Percentiles rank a stretch among this genome's conserved stretches.
These are phyloP conservation scores for Eurotiales sp. DNA, from an alignment of 2,329 filamentous ascomycete species.

Conservation along the genomic window DNA sequence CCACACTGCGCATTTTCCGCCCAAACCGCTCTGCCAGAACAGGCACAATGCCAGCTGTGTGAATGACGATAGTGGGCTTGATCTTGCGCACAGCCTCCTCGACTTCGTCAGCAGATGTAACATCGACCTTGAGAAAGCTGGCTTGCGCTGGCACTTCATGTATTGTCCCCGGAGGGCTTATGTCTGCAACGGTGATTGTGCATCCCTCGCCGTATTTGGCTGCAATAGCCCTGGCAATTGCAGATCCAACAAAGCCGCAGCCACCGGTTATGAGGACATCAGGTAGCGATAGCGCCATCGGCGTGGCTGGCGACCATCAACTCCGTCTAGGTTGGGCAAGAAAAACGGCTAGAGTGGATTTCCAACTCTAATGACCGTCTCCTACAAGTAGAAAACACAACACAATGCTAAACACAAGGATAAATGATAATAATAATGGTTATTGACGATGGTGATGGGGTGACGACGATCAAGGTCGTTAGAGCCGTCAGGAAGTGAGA, in stretches of 20 bases:
- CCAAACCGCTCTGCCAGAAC: constrained; percentile 34
- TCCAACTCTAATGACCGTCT: too few species aligned
- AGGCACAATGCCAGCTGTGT: constrained; percentile 51
- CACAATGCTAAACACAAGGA: not conserved
- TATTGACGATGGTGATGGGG: too few species aligned
- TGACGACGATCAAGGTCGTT: too few species aligned
- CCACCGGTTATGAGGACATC: constrained; percentile 37
- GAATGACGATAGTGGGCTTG: constrained; percentile 50
- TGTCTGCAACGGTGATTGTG: constrained; percentile 35
- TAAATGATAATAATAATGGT: too few species aligned
- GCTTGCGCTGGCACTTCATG: constrained; percentile 25
- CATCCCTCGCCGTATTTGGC: constrained; percentile 35
- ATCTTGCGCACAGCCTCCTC: constrained; percentile 34
- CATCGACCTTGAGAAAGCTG: constrained; percentile 30
- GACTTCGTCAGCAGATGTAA: constrained; percentile 29
- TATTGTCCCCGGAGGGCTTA: constrained; percentile 25
- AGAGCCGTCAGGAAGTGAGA: too few species aligned
- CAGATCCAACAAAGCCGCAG: constrained; percentile 38
- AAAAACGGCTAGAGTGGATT: too few species aligned
- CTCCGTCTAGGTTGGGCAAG: too few species aligned
- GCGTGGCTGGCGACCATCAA: too few species aligned
- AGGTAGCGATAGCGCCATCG: not conserved
- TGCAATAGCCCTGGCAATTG: constrained; percentile 33
- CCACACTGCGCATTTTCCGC: constrained; percentile 32
- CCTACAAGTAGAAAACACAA: too few species aligned